Evolutionary conservation across 192 early-diverging fungal genomes (phyloP), one percentile per base, ranked within the genome.

Genomic region (Backusella tarrabulga): DNA sequence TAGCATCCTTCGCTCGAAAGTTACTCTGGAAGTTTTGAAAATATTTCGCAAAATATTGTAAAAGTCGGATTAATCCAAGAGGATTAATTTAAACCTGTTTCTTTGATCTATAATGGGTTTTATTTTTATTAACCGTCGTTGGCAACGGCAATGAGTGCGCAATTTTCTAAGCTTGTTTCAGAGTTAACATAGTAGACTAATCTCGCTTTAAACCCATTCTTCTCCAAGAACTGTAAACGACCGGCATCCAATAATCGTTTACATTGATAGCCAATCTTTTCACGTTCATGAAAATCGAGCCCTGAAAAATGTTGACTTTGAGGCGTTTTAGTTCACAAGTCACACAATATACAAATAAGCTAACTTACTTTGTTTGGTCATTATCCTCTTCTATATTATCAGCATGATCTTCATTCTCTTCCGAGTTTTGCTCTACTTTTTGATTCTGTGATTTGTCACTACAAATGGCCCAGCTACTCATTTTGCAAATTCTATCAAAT

Each of bases 181-280:
- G 83, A 73, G 38, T 86, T 87, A 19, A 89, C 89, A 82, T 95
- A 96, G 70, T 95, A 92, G 7, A 94, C 88, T n/a, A 96, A 85
- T 71, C 90, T 84, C 3, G 85, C 87, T 44, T 91, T 80, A 74
- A 92, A 91, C 0, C 93, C 91, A 68, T 89, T 52, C 46, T 79
- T 74, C 15, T 84, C 63, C 38, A 96, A 76, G 36, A 85, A 93
- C 15, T 79, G 66, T 0, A 86, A 80, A 23, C 96, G 84, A 6
- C 96, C 96, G 56, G 85, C 78, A 72, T 97, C 95, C 50, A 96
- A 46, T n/a, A 95, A 75, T 19, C 95, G 85, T 77, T 97, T 97
- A 69, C 91, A 90, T 38, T 90, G 83, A 36, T 86, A 87, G 0
- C 95, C 95, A 68, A 95, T 84, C 9, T 75, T 68, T 73, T 90